These are phyloP conservation scores for Favolaschia claudopus DNA, from an alignment of 768 basidiomycete genomes.

Conservation along the genomic window DNA sequence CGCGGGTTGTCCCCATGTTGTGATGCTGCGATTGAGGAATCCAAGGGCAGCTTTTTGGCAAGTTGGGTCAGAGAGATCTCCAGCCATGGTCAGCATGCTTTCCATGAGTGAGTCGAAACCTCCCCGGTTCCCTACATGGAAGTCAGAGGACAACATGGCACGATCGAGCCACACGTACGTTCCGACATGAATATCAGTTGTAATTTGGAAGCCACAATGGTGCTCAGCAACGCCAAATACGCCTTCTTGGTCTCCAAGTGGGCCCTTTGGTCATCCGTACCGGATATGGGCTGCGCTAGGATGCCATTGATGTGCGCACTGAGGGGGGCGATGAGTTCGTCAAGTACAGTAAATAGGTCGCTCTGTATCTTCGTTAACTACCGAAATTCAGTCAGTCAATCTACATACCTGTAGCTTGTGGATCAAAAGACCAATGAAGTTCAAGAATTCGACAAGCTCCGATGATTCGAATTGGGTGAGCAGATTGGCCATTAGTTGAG, in stretches of 20 bases:
- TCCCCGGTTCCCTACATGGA: conserved; percentile 47
- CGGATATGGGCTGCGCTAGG: conserved; percentile 80
- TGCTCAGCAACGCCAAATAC: conserved; percentile 84
- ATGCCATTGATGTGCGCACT: conserved; percentile 81
- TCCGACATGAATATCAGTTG: conserved; percentile 88
- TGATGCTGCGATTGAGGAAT: conserved; percentile 76
- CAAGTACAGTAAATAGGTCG: conserved; percentile 87
- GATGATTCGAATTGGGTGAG: conserved; percentile 90
- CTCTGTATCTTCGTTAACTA: conserved; percentile 52
- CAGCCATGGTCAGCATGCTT: conserved; percentile 74
- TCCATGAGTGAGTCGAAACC: conserved; percentile 82
- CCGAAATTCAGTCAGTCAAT: conserved; percentile 3
- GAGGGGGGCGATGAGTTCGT: conserved; percentile 89
- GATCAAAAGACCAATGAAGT: conserved; percentile 90
- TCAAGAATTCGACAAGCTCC: conserved; percentile 95
- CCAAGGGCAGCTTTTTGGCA: conserved; percentile 83
- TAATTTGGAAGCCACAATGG: conserved; percentile 81
- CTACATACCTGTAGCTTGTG: conserved; percentile 90
- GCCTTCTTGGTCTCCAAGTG: conserved; percentile 88
- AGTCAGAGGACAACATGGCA: neutral
- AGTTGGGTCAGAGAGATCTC: conserved; percentile 76
- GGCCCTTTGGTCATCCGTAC: conserved; percentile 86
- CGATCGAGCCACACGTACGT: conserved; percentile 57
- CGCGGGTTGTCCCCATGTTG: conserved; percentile 69
- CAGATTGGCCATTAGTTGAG: conserved; percentile 89